Conservation (phyloP, 192 early-diverging fungal genomes). For the Martensiomyces pterosporus region DNA sequence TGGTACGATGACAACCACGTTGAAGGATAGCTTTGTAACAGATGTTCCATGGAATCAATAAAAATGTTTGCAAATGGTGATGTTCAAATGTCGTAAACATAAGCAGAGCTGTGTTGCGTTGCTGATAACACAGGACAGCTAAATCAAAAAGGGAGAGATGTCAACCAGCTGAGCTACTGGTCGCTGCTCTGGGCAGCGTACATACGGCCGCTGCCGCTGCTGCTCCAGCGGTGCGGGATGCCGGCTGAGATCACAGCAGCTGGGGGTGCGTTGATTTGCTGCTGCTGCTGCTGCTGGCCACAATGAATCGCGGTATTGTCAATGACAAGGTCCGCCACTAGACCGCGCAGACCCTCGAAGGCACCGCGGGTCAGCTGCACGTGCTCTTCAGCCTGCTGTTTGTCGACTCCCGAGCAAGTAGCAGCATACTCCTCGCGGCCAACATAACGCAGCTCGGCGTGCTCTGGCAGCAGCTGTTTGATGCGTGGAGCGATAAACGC, state of each 20-base stretch:
- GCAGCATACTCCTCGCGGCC: slow-evolving; percentile 71
- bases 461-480: slow-evolving; percentile 62
- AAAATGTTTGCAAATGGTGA: not conserved
- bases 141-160: too few relatives aligned
- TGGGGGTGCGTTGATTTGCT: slow-evolving; percentile 13
- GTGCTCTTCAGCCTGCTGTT: slow-evolving; percentile 66
- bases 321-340: slow-evolving; percentile 43
- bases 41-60: too few relatives aligned
- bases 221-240: slow-evolving; percentile 41
- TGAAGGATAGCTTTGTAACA: too few relatives aligned
- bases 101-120: too few relatives aligned
- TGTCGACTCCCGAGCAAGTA: slow-evolving; percentile 72
- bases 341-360: slow-evolving; percentile 48
- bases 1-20: slow-evolving; percentile 48
- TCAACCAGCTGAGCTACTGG: too few relatives aligned
- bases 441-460: slow-evolving; percentile 61
- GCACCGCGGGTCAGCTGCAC: slow-evolving; percentile 51
- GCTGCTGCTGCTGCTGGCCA: slow-evolving; percentile 11
- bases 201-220: slow-evolving; percentile 14
- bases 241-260: slow-evolving; percentile 30
- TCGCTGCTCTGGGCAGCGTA: slow-evolving; percentile 46
- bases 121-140: too few relatives aligned
- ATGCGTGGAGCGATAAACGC: slow-evolving; percentile 83
- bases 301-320: slow-evolving; percentile 23
- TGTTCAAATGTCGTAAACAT: too few relatives aligned